These are phyloP conservation scores for Metschnikowia lochheadii DNA, from an alignment of 805 yeast species.

Conservation along the genomic window DNA sequence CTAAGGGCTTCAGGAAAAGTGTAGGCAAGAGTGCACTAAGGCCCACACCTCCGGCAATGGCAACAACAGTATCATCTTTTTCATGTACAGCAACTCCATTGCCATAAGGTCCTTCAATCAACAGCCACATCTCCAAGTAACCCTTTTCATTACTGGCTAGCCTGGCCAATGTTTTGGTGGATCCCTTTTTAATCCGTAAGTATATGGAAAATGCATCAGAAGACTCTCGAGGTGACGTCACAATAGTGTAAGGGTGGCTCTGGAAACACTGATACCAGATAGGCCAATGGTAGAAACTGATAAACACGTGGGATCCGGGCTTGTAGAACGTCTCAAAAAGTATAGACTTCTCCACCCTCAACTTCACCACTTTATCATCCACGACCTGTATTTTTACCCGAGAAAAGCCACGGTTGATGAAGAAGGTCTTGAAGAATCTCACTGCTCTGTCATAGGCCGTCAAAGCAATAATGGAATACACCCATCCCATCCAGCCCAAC, in stretches of 20 bases:
- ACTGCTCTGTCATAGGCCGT: slow-evolving; percentile 15
- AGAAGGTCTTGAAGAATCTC: slow-evolving; percentile 13
- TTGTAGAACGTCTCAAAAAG: slow-evolving; percentile 12
- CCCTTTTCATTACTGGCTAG: slow-evolving; percentile 15
- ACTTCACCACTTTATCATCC: slow-evolving; percentile 12
- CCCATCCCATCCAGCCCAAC: slow-evolving; percentile 22
- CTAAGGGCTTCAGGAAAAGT: slow-evolving; percentile 7
- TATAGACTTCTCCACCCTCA: slow-evolving; percentile 14
- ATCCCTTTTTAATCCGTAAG: slow-evolving; percentile 16
- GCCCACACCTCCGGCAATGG: slow-evolving; percentile 18
- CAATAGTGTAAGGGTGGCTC: slow-evolving; percentile 17
- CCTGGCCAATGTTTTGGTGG: slow-evolving; percentile 11
- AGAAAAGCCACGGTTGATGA: slow-evolving; percentile 15
- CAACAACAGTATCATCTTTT: slow-evolving; percentile 12
- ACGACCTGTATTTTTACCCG: slow-evolving; percentile 7
- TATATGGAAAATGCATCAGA: slow-evolving; percentile 12
- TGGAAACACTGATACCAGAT: slow-evolving; percentile 19
- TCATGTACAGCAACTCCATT: slow-evolving; percentile 9
- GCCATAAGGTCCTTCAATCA: slow-evolving; percentile 20
- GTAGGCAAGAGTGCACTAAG: slow-evolving; percentile 15
- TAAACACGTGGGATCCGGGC: slow-evolving; percentile 15
- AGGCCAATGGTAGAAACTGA: slow-evolving; percentile 17
- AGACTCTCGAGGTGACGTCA: slow-evolving; percentile 14
- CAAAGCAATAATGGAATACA: slow-evolving; percentile 15
- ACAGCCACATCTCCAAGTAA: slow-evolving; percentile 12